Evolutionary conservation across 2,329 filamentous ascomycete species (phyloP), one percentile per base, ranked within the genome.

Genomic region (Reticulascus tulasneorum): DNA sequence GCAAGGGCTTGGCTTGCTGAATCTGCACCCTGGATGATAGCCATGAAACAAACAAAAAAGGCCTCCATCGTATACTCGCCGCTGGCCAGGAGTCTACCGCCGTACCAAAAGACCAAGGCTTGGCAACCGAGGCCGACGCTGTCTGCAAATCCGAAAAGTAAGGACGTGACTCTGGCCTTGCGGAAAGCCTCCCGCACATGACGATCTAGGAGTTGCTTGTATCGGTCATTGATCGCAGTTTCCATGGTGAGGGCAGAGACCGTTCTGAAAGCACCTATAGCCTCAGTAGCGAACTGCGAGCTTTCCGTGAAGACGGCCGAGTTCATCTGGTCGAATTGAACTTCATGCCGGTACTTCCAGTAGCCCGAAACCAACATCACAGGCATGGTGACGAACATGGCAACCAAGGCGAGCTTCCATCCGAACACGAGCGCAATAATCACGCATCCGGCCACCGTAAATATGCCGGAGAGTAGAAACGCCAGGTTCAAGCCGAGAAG

Each of bases 231-330:
- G 29, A 83, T 79, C 9, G 61, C 61, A 33, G 73, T 62, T 48
- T 84, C 79, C 62, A 83, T 72, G 0, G 73, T 77, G 4, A 84
- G 58, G 0, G 75, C 67, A 0, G 74, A 64, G 2, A 83, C 78
- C 0, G 79, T 83, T n/a, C 79, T 64, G 40, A 82, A 77, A 0
- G 77, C 77, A 2, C 72, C 67, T 5, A 83, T 75, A 3, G 77
- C 72, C 47, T 84, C 79, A 0, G 75, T 69, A 2, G 77, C 78
- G 40, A 82, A 82, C 39, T 80, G 69, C 0, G 77, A 78, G 44
- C 75, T 81, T 24, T 75, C 69, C 8, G 66, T 64, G 48, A 81
- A 82, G 0, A 80, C 71, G 3, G 62, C 63, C 2, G 73, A 64
- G 28, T 77, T 81, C 59, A 77, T 67, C 27, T 67, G 58, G 28